These are phyloP conservation scores for Strigomonas galati DNA, from an alignment of 208 protist species.

Conservation along the genomic window DNA sequence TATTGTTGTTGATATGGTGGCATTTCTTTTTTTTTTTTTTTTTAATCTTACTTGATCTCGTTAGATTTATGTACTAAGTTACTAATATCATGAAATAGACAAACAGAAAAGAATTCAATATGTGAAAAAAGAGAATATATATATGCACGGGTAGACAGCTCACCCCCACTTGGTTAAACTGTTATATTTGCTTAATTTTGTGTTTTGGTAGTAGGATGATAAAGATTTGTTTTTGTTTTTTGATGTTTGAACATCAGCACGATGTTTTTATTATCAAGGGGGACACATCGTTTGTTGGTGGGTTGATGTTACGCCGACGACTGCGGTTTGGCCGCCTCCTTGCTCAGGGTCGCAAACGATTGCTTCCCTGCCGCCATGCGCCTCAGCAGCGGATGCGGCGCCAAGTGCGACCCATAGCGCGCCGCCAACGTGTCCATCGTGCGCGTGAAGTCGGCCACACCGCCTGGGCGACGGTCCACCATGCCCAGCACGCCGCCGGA, in stretches of 20 bases:
- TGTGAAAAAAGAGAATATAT: conserved; percentile 1
- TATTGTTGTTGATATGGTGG: too few relatives aligned
- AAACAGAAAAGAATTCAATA: too few relatives aligned
- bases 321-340: conserved; percentile 20
- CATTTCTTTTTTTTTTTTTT: too few relatives aligned
- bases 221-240: too few relatives aligned
- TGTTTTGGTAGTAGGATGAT: too few relatives aligned
- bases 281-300: not conserved
- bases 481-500: conserved; percentile 62
- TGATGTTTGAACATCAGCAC: not conserved
- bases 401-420: conserved; percentile 41
- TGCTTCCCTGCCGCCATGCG: conserved; percentile 33
- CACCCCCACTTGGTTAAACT: too few relatives aligned
- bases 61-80: too few relatives aligned
- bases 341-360: conserved; percentile 44
- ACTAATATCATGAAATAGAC: too few relatives aligned
- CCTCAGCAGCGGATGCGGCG: conserved; percentile 51
- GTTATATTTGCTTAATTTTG: too few relatives aligned
- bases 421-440: conserved; percentile 36
- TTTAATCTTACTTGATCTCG: too few relatives aligned
- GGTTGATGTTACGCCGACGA: conserved; percentile 4
- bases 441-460: conserved; percentile 30
- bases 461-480: conserved; percentile 28
- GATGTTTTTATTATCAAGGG: not conserved
- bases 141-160: not conserved